These are phyloP conservation scores for Kluyveromyces siamensis DNA, from an alignment of 805 yeast genomes.

Conservation along the genomic window DNA sequence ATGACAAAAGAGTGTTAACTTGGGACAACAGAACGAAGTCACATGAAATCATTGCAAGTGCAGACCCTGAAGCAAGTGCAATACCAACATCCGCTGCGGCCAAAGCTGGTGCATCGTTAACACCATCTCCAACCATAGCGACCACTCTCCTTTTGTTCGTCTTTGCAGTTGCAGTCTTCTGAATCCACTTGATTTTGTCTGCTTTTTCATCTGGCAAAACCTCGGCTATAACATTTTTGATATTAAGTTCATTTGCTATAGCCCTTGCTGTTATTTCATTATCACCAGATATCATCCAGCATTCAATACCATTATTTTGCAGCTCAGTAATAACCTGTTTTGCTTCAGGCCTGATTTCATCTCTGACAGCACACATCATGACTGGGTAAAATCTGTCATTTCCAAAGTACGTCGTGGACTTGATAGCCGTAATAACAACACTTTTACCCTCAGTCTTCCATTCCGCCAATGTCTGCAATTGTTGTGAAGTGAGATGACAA, in stretches of 20 bases:
- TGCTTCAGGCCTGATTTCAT: conserved; percentile 51
- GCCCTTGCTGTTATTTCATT: conserved; percentile 57
- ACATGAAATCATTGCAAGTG: conserved; percentile 63
- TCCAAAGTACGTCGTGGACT: conserved; percentile 22
- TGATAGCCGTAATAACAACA: conserved; percentile 45
- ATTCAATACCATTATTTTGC: conserved; percentile 36
- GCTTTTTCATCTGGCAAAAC: conserved; percentile 72
- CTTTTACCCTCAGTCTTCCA: conserved; percentile 66
- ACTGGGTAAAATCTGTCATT: conserved; percentile 31
- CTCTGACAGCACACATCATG: conserved; percentile 51
- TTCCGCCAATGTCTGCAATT: conserved; percentile 28
- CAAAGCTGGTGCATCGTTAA: conserved; percentile 76
- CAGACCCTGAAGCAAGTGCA: conserved; percentile 70
- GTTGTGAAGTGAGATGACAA: conserved; percentile 30
- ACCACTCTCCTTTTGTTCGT: conserved; percentile 27
- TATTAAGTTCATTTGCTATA: conserved; percentile 56
- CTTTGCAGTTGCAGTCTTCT: conserved; percentile 29
- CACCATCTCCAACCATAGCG: conserved; percentile 81
- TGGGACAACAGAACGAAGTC: conserved; percentile 61
- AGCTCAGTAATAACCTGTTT: conserved; percentile 38
- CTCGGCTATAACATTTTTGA: conserved; percentile 53
- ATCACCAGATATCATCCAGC: conserved; percentile 78
- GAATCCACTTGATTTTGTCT: conserved; percentile 46
- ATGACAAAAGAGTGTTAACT: conserved; percentile 38
- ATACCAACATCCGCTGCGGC: conserved; percentile 70